phyloP scores from a whole-genome alignment of 1,139 yeast genomes.

The Suhomyces guaymorum region DNA sequence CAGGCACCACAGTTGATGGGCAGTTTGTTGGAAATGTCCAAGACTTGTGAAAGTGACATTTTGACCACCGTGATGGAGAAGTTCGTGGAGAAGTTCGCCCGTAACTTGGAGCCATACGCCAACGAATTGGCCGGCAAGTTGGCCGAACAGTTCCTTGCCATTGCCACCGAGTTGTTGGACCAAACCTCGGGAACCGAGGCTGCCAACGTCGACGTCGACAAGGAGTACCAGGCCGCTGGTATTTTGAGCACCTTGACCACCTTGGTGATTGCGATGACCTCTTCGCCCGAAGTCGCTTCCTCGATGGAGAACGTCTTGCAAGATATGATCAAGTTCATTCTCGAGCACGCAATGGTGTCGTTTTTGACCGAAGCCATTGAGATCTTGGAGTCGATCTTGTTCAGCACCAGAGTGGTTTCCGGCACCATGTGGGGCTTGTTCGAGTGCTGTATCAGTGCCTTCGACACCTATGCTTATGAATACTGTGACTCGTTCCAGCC shows the following conservation, averaged over 20 bases:
- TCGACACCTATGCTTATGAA: constrained; percentile 55
- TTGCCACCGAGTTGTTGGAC: constrained; percentile 48
- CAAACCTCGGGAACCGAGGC: constrained; percentile 26
- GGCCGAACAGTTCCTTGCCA: constrained; percentile 46
- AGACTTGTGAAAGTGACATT: constrained; percentile 53
- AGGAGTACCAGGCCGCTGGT: constrained; percentile 56
- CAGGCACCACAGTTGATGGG: constrained; percentile 57
- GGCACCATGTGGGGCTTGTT: constrained; percentile 52
- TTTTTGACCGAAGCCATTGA: constrained; percentile 53
- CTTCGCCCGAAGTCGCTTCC: constrained; percentile 47
- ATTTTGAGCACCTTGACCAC: constrained; percentile 53
- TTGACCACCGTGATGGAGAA: constrained; percentile 58
- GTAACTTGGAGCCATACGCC: constrained; percentile 58
- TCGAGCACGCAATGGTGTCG: constrained; percentile 50
- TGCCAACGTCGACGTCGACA: constrained; percentile 36
- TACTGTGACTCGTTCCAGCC: constrained; percentile 52
- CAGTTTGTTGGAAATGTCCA: constrained; percentile 51
- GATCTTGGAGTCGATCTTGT: constrained; percentile 49
- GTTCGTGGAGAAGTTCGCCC: constrained; percentile 54
- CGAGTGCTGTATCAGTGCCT: constrained; percentile 44
- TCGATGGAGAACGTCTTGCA: constrained; percentile 42
- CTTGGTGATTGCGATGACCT: constrained; percentile 52
- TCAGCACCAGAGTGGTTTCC: constrained; percentile 41
- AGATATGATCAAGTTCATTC: constrained; percentile 45
- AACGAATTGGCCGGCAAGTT: constrained; percentile 49